Evolutionary conservation across 2,329 filamentous ascomycete genomes (phyloP).

Genomic region (Cordyceps pruinosa): DNA sequence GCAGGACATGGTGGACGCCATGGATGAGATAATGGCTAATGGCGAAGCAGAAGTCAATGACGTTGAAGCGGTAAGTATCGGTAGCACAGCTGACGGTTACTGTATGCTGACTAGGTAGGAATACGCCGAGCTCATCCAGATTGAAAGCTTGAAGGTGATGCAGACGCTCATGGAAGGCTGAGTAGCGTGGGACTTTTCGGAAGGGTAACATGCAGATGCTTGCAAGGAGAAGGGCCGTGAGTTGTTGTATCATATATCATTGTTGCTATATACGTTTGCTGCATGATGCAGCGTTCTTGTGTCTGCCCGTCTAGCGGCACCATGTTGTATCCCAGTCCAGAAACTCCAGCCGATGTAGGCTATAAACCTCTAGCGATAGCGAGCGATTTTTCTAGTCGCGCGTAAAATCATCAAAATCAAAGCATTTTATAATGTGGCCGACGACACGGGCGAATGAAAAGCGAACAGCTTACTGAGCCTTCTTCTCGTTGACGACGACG

Average conservation of each 20-base stretch:
- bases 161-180: slow-evolving; percentile 11
- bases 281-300: neutral
- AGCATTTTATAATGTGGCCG: neutral
- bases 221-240: neutral
- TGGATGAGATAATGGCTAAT: neutral
- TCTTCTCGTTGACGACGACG: slow-evolving; percentile 59
- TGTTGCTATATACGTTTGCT: slow-evolving; percentile 12
- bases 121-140: slow-evolving; percentile 21
- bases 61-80: slow-evolving; percentile 22
- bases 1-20: neutral
- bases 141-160: slow-evolving; percentile 18
- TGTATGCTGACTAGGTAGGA: slow-evolving; percentile 18
- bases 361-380: slow-evolving; percentile 8
- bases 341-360: slow-evolving; percentile 13
- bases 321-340: slow-evolving; percentile 3
- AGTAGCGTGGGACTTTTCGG: neutral
- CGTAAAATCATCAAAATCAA: neutral
- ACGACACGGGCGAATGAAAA: neutral
- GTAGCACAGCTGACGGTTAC: accelerated
- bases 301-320: neutral
- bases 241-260: neutral
- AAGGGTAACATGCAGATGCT: no score
- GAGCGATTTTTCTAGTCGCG: neutral
- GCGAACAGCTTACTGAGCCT: slow-evolving; percentile 27
- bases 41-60: slow-evolving; percentile 22